Evolutionary conservation across 2,329 filamentous ascomycete species (phyloP).

Genomic region (Nothomitra cinnamomea): DNA sequence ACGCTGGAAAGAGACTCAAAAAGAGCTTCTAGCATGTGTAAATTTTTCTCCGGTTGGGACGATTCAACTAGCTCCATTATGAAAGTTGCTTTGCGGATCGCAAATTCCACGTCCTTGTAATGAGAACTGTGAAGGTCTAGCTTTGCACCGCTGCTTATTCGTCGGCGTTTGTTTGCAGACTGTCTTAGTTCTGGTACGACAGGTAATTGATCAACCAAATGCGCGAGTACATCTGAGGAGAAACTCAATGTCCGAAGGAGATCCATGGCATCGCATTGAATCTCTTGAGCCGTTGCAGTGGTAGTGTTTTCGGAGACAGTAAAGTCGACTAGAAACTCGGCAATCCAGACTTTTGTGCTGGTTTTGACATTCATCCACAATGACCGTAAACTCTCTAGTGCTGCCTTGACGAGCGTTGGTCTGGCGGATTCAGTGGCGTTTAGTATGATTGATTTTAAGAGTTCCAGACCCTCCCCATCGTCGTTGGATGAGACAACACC

Average conservation of each 20-base stretch:
- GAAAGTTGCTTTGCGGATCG: constrained; percentile 64
- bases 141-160: constrained; percentile 47
- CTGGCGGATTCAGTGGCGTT: constrained; percentile 27
- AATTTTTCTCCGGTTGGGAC: constrained; percentile 57
- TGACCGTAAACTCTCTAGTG: constrained; percentile 48
- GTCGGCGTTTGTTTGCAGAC: constrained; percentile 63
- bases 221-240: constrained; percentile 51
- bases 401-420: constrained; percentile 25
- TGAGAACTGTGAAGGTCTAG: constrained; percentile 43
- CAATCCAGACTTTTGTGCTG: constrained; percentile 40
- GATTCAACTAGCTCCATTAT: constrained; percentile 78
- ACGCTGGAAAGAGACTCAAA: constrained; percentile 79
- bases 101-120: constrained; percentile 49
- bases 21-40: constrained; percentile 58
- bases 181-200: constrained; percentile 55
- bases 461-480: constrained; percentile 33
- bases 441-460: constrained; percentile 33
- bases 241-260: constrained; percentile 58
- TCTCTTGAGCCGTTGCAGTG: background rate
- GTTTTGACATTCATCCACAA: constrained; percentile 60
- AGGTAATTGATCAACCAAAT: constrained; percentile 59
- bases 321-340: constrained; percentile 45
- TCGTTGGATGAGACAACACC: constrained; percentile 37
- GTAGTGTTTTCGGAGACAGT: constrained; percentile 27
- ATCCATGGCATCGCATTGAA: constrained; percentile 43